phyloP scores from a whole-genome alignment of 2,329 filamentous ascomycete species.

The Xylaria sp. region DNA sequence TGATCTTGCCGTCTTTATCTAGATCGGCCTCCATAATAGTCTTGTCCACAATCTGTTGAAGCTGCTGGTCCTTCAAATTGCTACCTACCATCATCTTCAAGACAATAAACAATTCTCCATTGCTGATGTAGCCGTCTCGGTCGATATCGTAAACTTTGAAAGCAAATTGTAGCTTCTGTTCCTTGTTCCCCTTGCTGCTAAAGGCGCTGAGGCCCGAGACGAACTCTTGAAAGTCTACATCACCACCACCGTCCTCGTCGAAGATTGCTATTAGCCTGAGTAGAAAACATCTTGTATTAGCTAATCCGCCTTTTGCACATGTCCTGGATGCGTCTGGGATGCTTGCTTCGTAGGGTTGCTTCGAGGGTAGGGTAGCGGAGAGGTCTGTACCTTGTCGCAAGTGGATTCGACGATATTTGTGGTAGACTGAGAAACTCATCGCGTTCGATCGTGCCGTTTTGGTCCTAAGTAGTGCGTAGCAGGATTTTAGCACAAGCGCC shows the following conservation, averaged over 20 bases:
- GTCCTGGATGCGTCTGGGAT: background rate
- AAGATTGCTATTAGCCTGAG: conserved; percentile 97
- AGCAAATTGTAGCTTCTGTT: conserved; percentile 96
- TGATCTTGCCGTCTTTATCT: conserved; percentile 96
- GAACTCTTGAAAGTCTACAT: conserved; percentile 99
- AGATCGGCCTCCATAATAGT: conserved; percentile 99
- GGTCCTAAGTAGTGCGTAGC: conserved; percentile 70
- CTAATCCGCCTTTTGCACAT: background rate
- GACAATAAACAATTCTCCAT: conserved; percentile 98
- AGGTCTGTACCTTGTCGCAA: conserved; percentile 81
- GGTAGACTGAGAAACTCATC: conserved; percentile 97
- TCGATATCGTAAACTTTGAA: conserved; percentile 99
- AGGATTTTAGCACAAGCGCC: conserved; percentile 26
- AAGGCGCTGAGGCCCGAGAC: conserved; percentile 95
- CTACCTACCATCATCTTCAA: conserved; percentile 99
- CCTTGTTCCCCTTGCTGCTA: conserved; percentile 98
- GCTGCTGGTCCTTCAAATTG: conserved; percentile 98
- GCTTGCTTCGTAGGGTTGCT: background rate
- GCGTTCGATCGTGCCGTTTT: conserved; percentile 97
- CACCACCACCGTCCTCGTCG: conserved; percentile 96
- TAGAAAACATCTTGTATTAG: conserved; percentile 12
- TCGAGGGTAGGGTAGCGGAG: background rate
- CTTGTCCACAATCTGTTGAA: conserved; percentile 99
- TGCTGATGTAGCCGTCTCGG: conserved; percentile 97
- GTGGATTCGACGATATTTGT: conserved; percentile 96